Base-by-base conservation (phyloP, 1,284 basidiomycete genomes). In the Rhodotorula sp. region DNA sequence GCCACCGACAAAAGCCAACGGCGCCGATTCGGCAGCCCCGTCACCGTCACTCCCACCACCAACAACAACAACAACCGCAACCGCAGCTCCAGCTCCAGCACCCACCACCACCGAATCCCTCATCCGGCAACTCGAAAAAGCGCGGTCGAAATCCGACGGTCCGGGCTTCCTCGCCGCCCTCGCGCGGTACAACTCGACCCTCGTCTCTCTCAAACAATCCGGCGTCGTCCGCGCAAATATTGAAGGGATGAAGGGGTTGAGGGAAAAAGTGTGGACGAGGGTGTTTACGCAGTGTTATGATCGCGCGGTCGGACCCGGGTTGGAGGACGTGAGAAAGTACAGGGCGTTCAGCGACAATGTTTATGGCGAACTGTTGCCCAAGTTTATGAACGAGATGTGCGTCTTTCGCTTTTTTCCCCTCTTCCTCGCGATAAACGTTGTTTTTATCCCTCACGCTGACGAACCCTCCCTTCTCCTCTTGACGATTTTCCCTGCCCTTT, bases 271-370 rank as follows among this genome's bases (percentile, higher is more conserved):
- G 3, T 87, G 86, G 86, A 79, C 81, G 34, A 78, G 83, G 64
- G 81, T 86, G 18, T 82, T 84, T 68, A 84, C 84, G 31, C 84
- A 86, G 79, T 82, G 83, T 26, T 87, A 87, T 71, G 83, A 85
- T 47, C 80, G 86, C 15, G 81, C 83, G 1, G 85, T 87, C 0
- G 86, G 85, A 4, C 85, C 86, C 1, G 83, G 83, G 51, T 80
- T 84, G 8, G 81, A 82, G 46, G 79, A 80, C 64, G 78, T 87
- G 39, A 83, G 83, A 62, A 81, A 80, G 34, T 84, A 85, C 73
- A 79, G 79, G 64, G 80, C 82, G 7, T 83, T 83, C 66, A 73
- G 74, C 26, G 74, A 79, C 62, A 80, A 81, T 60, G 79, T 80
- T 5, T 84, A 83, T 62, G 83, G 81, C 58, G 82, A 83, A 72